phyloP scores from a whole-genome alignment of 441 rosid species.

The Biscutella laevigata region DNA sequence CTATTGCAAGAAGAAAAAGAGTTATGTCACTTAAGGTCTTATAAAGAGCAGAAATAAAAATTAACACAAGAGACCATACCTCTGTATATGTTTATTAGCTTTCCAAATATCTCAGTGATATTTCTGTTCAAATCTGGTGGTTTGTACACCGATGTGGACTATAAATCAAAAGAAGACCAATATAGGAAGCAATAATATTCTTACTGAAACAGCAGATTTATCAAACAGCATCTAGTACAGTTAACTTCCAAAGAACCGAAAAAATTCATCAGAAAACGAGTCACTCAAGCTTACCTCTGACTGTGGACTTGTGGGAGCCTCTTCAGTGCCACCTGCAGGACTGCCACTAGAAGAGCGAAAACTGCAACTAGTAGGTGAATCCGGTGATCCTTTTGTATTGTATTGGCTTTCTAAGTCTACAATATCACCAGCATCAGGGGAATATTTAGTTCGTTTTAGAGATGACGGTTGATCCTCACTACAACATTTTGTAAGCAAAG shows the following conservation, averaged over 20 bases:
- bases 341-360: constrained; percentile 28
- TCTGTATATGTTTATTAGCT: constrained; percentile 77
- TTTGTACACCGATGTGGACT: constrained; percentile 45
- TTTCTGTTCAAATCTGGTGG: constrained; percentile 84
- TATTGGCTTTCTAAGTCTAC: constrained; percentile 15
- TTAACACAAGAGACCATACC: constrained; percentile 34
- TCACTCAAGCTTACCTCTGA: constrained; percentile 40
- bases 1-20: constrained; percentile 34
- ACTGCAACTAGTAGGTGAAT: constrained; percentile 31
- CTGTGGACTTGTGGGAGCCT: constrained; percentile 26
- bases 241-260: not conserved
- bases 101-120: constrained; percentile 79
- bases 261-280: not conserved
- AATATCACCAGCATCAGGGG: constrained; percentile 21
- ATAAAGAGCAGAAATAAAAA: not conserved
- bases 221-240: not conserved
- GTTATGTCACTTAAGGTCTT: constrained; percentile 11
- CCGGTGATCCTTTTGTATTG: constrained; percentile 15
- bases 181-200: constrained; percentile 2
- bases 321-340: constrained; percentile 28
- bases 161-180: constrained; percentile 20
- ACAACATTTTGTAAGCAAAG: constrained; percentile 26
- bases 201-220: not conserved
- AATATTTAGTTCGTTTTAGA: constrained; percentile 33
- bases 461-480: constrained; percentile 29